Conservation (phyloP, 768 basidiomycete species). For the Lentinus brumalis region DNA sequence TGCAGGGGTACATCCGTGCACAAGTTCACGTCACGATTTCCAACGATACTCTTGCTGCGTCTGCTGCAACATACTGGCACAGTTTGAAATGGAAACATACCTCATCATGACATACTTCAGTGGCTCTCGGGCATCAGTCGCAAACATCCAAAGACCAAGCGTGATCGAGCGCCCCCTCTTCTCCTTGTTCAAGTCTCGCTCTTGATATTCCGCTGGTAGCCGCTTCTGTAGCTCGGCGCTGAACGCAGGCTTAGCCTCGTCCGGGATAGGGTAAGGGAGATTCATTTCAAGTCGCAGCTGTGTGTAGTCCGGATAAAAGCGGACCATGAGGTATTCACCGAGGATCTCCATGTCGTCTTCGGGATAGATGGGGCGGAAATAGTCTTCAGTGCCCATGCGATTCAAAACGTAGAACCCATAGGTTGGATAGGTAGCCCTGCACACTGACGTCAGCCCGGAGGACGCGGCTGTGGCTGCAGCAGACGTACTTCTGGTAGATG, state of each 20-base stretch:
- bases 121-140: slow-evolving; percentile 68
- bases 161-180: slow-evolving; percentile 60
- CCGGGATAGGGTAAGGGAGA: slow-evolving; percentile 26
- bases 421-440: slow-evolving; percentile 73
- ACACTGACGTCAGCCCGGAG: slow-evolving; percentile 1
- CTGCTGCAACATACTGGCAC: not conserved
- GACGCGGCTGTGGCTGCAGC: not conserved
- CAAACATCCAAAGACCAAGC: slow-evolving; percentile 77
- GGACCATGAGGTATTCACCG: slow-evolving; percentile 71
- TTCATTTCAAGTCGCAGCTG: slow-evolving; percentile 35
- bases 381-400: slow-evolving; percentile 78
- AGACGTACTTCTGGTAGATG: slow-evolving; percentile 75
- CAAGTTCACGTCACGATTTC: too few relatives aligned
- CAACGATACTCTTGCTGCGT: too few relatives aligned
- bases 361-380: slow-evolving; percentile 71
- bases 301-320: slow-evolving; percentile 73
- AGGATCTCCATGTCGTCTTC: slow-evolving; percentile 72
- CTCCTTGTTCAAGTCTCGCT: slow-evolving; percentile 42
- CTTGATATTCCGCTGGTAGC: slow-evolving; percentile 37
- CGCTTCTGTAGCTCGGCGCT: slow-evolving; percentile 22
- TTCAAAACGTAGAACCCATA: slow-evolving; percentile 88
- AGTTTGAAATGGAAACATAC: slow-evolving; percentile 37
- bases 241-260: slow-evolving; percentile 21
- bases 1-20: too few relatives aligned
- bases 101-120: slow-evolving; percentile 72